These are phyloP conservation scores for Amanita jacksonii DNA, from an alignment of 768 basidiomycete genomes.

Conservation along the genomic window DNA sequence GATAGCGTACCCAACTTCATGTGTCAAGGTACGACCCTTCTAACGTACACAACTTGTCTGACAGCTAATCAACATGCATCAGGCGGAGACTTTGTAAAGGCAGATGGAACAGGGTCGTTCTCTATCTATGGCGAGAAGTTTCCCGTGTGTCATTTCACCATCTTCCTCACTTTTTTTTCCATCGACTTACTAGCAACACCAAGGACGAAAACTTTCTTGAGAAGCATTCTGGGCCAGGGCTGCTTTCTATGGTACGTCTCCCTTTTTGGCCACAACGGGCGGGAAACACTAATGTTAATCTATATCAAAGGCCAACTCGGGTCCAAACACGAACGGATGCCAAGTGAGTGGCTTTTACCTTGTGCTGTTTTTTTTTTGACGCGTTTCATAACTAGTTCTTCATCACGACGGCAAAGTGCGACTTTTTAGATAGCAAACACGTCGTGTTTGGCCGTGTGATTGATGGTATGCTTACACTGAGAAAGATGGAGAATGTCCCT, in stretches of 20 bases:
- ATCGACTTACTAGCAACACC: neutral
- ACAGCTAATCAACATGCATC: too few relatives aligned
- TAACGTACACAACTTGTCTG: too few relatives aligned
- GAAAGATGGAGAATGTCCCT: slow-evolving; percentile 94
- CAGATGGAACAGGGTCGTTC: slow-evolving; percentile 91
- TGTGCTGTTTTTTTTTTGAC: neutral
- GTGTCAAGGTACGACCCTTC: slow-evolving; percentile 73
- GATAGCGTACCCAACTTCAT: slow-evolving; percentile 90
- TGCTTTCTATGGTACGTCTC: slow-evolving; percentile 79
- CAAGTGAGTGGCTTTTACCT: slow-evolving; percentile 34
- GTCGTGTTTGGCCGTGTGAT: slow-evolving; percentile 88
- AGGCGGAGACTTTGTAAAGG: slow-evolving; percentile 93
- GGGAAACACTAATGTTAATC: neutral
- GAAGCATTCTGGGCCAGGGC: slow-evolving; percentile 78
- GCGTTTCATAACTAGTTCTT: too few relatives aligned
- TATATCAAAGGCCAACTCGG: slow-evolving; percentile 85
- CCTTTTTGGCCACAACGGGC: slow-evolving; percentile 1
- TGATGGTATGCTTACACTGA: slow-evolving; percentile 89
- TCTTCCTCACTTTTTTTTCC: too few relatives aligned
- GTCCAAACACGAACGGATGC: slow-evolving; percentile 89
- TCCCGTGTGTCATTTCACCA: slow-evolving; percentile 68
- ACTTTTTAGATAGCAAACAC: slow-evolving; percentile 93
- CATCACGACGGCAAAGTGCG: slow-evolving; percentile 90
- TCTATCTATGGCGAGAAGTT: slow-evolving; percentile 97
- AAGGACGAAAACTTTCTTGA: slow-evolving; percentile 96